phyloP scores from a whole-genome alignment of 2,329 filamentous ascomycete species.

The Penicillium sp. region DNA sequence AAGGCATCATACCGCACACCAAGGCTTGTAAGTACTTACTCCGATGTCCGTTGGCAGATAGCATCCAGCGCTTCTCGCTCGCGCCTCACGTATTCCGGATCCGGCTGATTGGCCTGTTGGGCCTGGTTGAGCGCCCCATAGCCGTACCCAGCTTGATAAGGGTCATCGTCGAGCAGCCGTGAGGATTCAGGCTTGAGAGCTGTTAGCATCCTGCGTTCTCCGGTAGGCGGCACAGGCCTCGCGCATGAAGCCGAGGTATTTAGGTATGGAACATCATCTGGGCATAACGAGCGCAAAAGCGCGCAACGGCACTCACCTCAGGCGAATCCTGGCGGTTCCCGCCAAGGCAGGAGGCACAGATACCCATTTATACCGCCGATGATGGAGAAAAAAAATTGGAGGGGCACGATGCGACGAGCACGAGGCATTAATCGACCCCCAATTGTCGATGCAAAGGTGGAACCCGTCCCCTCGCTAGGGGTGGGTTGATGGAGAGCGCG shows the following conservation, averaged over 20 bases:
- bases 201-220: slow-evolving; percentile 12
- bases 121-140: slow-evolving; percentile 42
- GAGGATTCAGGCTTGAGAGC: slow-evolving; percentile 39
- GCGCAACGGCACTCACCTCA: slow-evolving; percentile 31
- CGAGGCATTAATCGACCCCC: slow-evolving; percentile 21
- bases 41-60: slow-evolving; percentile 48
- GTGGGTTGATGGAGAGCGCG: slow-evolving; percentile 1
- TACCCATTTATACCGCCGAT: slow-evolving; percentile 39
- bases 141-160: slow-evolving; percentile 45
- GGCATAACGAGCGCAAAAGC: too few species aligned
- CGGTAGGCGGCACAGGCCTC: slow-evolving; percentile 5
- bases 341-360: slow-evolving; percentile 46
- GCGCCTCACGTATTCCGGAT: slow-evolving; percentile 43
- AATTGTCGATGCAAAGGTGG: slow-evolving; percentile 15
- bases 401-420: slow-evolving; percentile 16
- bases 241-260: slow-evolving; percentile 14
- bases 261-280: slow-evolving; percentile 6
- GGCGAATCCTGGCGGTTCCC: slow-evolving; percentile 37
- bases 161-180: slow-evolving; percentile 46
- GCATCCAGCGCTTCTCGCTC: slow-evolving; percentile 47
- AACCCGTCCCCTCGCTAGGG: slow-evolving; percentile 7
- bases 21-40: slow-evolving; percentile 34
- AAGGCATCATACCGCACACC: not conserved
- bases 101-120: slow-evolving; percentile 39
- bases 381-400: slow-evolving; percentile 6